These are phyloP conservation scores for Kodamaea hsintzibuensis DNA, from an alignment of 805 yeast species.

Conservation along the genomic window DNA sequence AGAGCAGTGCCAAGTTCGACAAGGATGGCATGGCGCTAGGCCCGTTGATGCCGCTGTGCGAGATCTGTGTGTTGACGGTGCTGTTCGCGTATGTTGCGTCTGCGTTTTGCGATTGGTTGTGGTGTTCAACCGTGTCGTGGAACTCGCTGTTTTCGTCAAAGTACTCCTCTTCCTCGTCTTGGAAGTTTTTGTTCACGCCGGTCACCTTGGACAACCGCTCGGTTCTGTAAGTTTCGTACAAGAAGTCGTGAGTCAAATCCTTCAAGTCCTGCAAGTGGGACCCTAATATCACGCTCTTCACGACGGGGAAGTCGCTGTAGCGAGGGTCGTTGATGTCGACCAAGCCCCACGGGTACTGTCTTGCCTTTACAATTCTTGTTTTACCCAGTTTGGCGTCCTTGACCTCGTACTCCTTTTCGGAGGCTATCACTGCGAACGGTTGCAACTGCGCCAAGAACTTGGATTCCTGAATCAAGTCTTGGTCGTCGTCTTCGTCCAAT, in stretches of 20 bases:
- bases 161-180: slow-evolving; percentile 17
- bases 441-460: slow-evolving; percentile 60
- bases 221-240: slow-evolving; percentile 79
- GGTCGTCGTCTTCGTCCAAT: slow-evolving; percentile 67
- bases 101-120: slow-evolving; percentile 4
- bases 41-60: slow-evolving; percentile 34
- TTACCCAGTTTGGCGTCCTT: slow-evolving; percentile 46
- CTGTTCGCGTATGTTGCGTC: slow-evolving; percentile 11
- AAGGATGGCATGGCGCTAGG: slow-evolving; percentile 54
- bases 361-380: slow-evolving; percentile 47
- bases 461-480: slow-evolving; percentile 71
- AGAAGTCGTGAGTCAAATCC: slow-evolving; percentile 73
- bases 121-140: slow-evolving; percentile 28
- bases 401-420: slow-evolving; percentile 56
- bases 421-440: slow-evolving; percentile 73
- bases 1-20: slow-evolving; percentile 46
- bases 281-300: slow-evolving; percentile 74
- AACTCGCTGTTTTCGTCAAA: slow-evolving; percentile 14
- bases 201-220: slow-evolving; percentile 67
- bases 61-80: slow-evolving; percentile 9
- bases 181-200: slow-evolving; percentile 28
- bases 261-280: slow-evolving; percentile 82
- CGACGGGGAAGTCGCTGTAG: slow-evolving; percentile 53
- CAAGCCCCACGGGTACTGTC: slow-evolving; percentile 78
- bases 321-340: slow-evolving; percentile 55